phyloP scores from a whole-genome alignment of 2,329 filamentous ascomycete species.

The Colletotrichum caudatum region DNA sequence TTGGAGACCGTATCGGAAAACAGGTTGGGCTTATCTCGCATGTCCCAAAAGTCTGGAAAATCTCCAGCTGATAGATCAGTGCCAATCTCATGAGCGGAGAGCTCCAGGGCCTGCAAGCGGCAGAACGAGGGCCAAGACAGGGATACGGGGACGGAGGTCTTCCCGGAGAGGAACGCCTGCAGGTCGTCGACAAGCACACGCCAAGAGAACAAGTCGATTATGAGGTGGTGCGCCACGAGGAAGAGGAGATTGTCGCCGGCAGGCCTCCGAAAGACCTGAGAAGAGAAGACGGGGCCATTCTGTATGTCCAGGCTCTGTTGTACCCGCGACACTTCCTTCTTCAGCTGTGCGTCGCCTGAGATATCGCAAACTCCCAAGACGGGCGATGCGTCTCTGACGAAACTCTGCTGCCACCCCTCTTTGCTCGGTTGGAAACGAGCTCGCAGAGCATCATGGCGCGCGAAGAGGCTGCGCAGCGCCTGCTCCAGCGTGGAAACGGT shows the following conservation, averaged over 20 bases:
- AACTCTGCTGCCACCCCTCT: neutral
- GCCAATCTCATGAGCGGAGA: neutral
- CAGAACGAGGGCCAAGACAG: neutral
- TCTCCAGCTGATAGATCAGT: neutral
- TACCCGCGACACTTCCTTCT: too few species aligned
- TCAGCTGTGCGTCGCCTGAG: too few species aligned
- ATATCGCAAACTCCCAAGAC: too few species aligned
- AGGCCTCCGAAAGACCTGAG: too few species aligned
- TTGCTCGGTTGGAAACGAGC: neutral
- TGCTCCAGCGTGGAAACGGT: neutral
- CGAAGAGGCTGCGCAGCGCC: neutral
- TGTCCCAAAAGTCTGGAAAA: neutral
- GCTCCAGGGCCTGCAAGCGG: neutral
- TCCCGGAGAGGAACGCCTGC: too few species aligned
- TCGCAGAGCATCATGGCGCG: neutral
- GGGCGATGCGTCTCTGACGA: neutral
- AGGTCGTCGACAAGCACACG: too few species aligned
- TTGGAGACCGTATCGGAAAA: neutral
- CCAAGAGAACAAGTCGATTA: too few species aligned
- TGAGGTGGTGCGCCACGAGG: too few species aligned
- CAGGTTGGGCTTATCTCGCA: neutral
- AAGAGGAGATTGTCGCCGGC: too few species aligned
- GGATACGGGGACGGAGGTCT: too few species aligned
- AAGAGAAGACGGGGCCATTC: too few species aligned
- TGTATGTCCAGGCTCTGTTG: too few species aligned